Conservation (phyloP, 352 stramenopile species). For the Phytophthora foliorum region DNA sequence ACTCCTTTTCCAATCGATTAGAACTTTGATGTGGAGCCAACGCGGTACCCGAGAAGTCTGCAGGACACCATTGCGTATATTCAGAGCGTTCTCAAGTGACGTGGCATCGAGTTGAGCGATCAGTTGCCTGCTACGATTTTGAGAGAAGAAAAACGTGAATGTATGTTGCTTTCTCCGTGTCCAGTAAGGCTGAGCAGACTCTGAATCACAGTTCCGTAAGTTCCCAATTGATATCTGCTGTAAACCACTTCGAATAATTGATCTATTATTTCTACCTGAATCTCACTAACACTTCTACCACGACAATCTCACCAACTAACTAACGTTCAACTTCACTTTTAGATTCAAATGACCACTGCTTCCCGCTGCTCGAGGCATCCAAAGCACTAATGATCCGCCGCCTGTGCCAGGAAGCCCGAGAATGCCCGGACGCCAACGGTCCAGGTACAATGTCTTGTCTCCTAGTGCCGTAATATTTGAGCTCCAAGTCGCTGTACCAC, state of each 20-base stretch:
- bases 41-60: conserved; percentile 67
- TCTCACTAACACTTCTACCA: not conserved
- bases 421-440: conserved; percentile 14
- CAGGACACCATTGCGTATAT: conserved; percentile 68
- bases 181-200: not conserved
- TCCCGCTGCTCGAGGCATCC: conserved; percentile 29
- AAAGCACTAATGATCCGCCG: conserved; percentile 25
- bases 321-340: conserved; percentile 19
- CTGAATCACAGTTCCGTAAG: not conserved
- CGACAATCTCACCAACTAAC: not conserved
- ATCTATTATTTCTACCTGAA: too few species aligned
- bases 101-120: not conserved
- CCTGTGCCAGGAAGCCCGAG: conserved; percentile 10
- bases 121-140: not conserved
- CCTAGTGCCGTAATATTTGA: conserved; percentile 5
- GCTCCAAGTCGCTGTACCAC: not conserved
- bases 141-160: not conserved
- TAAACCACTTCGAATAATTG: too few species aligned
- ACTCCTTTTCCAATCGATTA: conserved; percentile 11
- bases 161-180: not conserved
- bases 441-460: conserved; percentile 16
- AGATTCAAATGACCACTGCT: conserved; percentile 8
- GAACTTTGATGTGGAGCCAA: conserved; percentile 69
- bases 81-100: conserved; percentile 44
- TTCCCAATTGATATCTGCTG: too few species aligned